These are phyloP conservation scores for Trichoderma sp. DNA, from an alignment of 2,329 filamentous ascomycete genomes.

Conservation along the genomic window DNA sequence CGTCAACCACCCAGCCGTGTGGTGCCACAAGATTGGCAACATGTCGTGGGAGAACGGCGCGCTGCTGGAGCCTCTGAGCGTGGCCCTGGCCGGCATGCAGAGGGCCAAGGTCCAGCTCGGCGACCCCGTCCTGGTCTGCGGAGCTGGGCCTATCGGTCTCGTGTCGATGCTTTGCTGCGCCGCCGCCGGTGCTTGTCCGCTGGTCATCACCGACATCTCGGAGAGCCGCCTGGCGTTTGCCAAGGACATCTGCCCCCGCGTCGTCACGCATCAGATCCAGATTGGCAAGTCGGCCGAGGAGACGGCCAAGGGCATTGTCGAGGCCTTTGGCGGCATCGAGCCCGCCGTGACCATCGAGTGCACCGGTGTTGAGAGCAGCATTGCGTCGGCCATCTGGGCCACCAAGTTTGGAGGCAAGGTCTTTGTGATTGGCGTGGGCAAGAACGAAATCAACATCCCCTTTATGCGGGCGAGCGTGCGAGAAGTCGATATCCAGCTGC, in stretches of 20 bases:
- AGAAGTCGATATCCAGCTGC: conserved; percentile 93
- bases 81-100: conserved; percentile 84
- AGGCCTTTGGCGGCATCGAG: conserved; percentile 72
- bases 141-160: conserved; percentile 89
- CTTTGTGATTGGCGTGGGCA: conserved; percentile 93
- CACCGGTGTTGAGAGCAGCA: conserved; percentile 88
- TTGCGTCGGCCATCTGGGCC: conserved; percentile 81
- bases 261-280: conserved; percentile 76
- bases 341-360: conserved; percentile 84
- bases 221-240: conserved; percentile 81
- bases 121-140: conserved; percentile 84
- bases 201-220: conserved; percentile 94
- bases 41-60: conserved; percentile 92
- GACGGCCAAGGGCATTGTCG: conserved; percentile 63
- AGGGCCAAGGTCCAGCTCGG: conserved; percentile 76
- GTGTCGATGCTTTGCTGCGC: conserved; percentile 80
- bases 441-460: conserved; percentile 90
- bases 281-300: conserved; percentile 61
- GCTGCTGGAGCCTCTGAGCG: conserved; percentile 83
- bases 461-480: conserved; percentile 91
- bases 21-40: conserved; percentile 93
- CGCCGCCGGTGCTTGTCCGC: conserved; percentile 83
- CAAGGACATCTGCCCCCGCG: conserved; percentile 74
- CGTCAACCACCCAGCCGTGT: conserved; percentile 88
- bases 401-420: conserved; percentile 95